Conservation (phyloP, 306 rosid species). For the Vigna nakashimae region DNA sequence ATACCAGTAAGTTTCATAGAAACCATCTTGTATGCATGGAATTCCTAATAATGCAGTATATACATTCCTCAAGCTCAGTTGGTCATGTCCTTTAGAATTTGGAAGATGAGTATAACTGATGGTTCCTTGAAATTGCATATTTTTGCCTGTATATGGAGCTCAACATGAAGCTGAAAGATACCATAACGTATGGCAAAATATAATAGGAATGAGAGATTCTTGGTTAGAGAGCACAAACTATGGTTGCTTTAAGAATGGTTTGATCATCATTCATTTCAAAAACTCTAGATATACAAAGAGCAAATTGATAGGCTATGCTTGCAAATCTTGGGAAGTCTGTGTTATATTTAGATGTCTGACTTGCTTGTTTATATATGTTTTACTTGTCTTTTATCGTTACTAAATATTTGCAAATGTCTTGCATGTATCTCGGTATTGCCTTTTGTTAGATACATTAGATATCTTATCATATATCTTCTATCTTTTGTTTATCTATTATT, state of each 20-base stretch:
- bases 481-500: no score
- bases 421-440: not conserved
- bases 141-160: conserved; percentile 19
- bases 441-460: not conserved
- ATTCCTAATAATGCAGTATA: conserved; percentile 1
- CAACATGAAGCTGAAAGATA: conserved; percentile 15
- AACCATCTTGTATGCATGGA: conserved; percentile 17
- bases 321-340: conserved; percentile 10
- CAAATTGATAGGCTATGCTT: not conserved
- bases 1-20: conserved; percentile 71
- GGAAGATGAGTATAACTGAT: conserved; percentile 8
- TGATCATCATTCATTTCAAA: conserved; percentile 14
- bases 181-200: conserved; percentile 4
- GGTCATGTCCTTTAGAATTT: not conserved
- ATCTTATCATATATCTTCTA: no score
- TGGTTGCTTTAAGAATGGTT: not conserved
- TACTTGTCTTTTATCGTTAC: conserved; percentile 6
- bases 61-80: not conserved
- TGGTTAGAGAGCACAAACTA: conserved; percentile 22
- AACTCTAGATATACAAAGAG: conserved; percentile 11
- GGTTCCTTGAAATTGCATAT: not conserved
- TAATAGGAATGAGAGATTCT: conserved; percentile 4
- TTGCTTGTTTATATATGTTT: conserved; percentile 11
- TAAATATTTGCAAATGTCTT: conserved; percentile 20
- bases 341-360: conserved; percentile 3